Evolutionary conservation across 228 moss, liverwort and hornwort genomes (phyloP), one percentile per base, ranked within the genome.

Genomic region (Sphagnum magellanicum): DNA sequence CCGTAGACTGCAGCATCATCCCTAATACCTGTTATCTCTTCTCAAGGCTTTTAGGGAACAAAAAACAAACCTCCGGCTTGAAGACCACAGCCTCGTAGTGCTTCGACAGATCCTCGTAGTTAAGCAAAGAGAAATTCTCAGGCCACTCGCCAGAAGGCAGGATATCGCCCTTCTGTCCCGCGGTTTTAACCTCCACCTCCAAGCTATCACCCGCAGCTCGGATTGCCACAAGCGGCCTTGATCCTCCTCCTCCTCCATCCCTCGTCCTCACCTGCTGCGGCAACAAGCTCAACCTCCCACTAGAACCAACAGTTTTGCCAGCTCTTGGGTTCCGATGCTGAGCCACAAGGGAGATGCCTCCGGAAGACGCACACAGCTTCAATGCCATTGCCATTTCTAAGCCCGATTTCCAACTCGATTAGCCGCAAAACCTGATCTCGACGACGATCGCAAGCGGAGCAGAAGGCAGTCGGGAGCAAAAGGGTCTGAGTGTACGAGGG

Each of bases 91-190:
- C 84, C 76, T 92, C 87, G 46, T 89, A 92, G 74, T 96, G 92
- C 75, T 84, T 84, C 69, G 74, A 78, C 64, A 96, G 79, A 74
- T 96, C 95, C 78, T 96, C 90, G 51, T 84, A 96, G 85, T 92
- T 96, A 62, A 96, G 77, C 76, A 92, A 65, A n/a, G 90, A 92
- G 75, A 90, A 92, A 67, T 74, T 91, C 76, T 92, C 95, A 1
- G 92, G 81, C 92, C 91, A 92, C 73, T 96, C 87, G 6, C 85
- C 82, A 9, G 89, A 82, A 0, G 89, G 88, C 17, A 89, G 69
- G 14, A 88, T 77, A 51, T 70, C 83, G 6, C 74, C 87, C 68
- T 82, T 82, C 6, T 49, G 70, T 10, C 63, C 70, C 68, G 81
- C 73, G 5, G 70, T 78, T 80, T 91, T 91, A 1, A 75, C 76